A percentile compares a stretch with the other conserved stretches of the same genome.
These are phyloP conservation scores for Nemania sp. DNA, from an alignment of 2,329 filamentous ascomycete genomes.

Conservation along the genomic window DNA sequence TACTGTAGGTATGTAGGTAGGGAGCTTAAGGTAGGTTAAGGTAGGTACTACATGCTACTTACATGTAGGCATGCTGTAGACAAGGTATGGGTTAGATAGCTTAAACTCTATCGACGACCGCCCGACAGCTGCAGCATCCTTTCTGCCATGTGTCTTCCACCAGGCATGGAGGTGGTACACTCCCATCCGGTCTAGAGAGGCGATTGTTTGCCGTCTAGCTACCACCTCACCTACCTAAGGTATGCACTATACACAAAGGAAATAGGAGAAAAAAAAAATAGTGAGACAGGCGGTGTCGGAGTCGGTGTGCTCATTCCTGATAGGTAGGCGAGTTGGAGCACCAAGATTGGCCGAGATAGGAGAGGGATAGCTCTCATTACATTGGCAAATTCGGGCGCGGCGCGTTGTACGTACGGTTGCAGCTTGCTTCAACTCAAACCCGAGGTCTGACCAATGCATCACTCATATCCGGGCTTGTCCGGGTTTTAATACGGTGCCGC, in stretches of 20 bases:
- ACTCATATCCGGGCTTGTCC: slow-evolving; percentile 20
- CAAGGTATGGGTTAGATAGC: too few relatives aligned
- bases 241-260: not conserved
- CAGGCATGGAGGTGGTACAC: too few relatives aligned
- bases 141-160: slow-evolving; percentile 28
- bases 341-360: slow-evolving; percentile 27
- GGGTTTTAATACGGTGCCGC: slow-evolving; percentile 35
- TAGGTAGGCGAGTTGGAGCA: slow-evolving; percentile 17
- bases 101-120: slow-evolving; percentile 16
- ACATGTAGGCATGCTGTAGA: too few relatives aligned
- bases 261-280: not conserved
- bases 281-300: slow-evolving; percentile 30
- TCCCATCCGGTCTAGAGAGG: slow-evolving; percentile 8
- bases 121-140: slow-evolving; percentile 21
- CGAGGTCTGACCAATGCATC: slow-evolving; percentile 22
- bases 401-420: not conserved
- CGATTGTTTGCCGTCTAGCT: slow-evolving; percentile 19
- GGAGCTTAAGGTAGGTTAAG: too few relatives aligned
- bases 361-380: slow-evolving; percentile 11
- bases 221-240: not conserved
- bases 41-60: too few relatives aligned
- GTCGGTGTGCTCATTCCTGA: slow-evolving; percentile 16
- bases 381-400: slow-evolving; percentile 14
- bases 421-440: slow-evolving; percentile 16
- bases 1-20: not conserved